These are phyloP conservation scores for Skeletonema costatum DNA, from an alignment of 108 stramenopile genomes.

Conservation along the genomic window DNA sequence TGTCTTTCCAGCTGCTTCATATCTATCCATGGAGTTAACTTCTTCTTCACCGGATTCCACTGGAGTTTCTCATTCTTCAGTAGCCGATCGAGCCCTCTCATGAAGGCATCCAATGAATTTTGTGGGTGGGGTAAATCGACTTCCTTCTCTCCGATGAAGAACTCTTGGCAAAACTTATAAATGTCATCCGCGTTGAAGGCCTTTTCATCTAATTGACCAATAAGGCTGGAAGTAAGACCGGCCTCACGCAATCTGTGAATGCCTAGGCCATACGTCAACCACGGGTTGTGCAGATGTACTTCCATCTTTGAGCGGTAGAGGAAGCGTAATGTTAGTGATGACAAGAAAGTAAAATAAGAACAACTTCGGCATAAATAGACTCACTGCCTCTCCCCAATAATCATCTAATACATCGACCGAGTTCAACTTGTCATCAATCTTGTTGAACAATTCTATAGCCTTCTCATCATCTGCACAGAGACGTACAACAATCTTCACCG, in stretches of 20 bases:
- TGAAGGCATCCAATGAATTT: not conserved
- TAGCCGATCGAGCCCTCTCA: not conserved
- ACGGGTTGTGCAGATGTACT: conserved; percentile 67
- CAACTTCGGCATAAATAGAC: no score
- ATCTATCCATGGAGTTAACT: conserved; percentile 34
- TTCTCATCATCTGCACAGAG: conserved; percentile 80
- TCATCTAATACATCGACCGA: conserved; percentile 81
- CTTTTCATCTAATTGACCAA: conserved; percentile 64
- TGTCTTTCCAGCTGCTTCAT: not conserved
- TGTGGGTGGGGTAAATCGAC: conserved; percentile 33
- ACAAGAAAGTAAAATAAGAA: no score
- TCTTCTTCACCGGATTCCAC: conserved; percentile 48
- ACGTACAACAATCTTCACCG: conserved; percentile 75
- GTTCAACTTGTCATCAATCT: conserved; percentile 66
- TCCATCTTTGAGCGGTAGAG: not conserved
- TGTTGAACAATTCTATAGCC: conserved; percentile 66
- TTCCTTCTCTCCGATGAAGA: conserved; percentile 55
- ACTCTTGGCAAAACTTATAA: conserved; percentile 52
- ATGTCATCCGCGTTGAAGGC: conserved; percentile 59
- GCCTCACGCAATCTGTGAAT: conserved; percentile 74
- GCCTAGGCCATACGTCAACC: conserved; percentile 68
- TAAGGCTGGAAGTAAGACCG: conserved; percentile 34
- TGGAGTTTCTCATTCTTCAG: conserved; percentile 29
- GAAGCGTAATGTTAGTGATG: no score
- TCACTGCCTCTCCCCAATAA: conserved; percentile 21